Base-by-base conservation (phyloP, 306 rosid species). In the Pachyrhizus erosus region DNA sequence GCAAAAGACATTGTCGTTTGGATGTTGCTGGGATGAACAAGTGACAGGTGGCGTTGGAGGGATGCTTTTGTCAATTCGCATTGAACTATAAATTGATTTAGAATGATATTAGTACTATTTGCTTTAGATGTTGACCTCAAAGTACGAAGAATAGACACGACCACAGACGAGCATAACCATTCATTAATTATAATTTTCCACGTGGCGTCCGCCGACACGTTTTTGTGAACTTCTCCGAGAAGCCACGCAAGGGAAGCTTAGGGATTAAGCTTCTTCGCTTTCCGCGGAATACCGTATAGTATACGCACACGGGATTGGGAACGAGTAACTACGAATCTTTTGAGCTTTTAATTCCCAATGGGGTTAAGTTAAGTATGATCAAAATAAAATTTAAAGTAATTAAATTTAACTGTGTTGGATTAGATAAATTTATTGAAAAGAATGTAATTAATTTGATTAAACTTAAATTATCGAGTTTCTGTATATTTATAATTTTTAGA, bases 221-320 rank as follows among this genome's bases (percentile, higher is more conserved):
- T 52, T 60, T 24, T 24, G 29, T 31, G 29, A 78, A 86, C 95
- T 87, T 92, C 78, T 86, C 65, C 73, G 37, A 68, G 84, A 91
- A 91, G 93, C 84, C 85, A 88, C 92, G 86, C 95, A 88, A 89
- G 7, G 79, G 66, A 84, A 86, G 68, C 97, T 89, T 92, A 67
- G 7, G 70, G 80, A 5, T 5, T 76, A 92, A 92, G 97, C 79
- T 81, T 84, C 70, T 23, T 10, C 5, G 34, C 37, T 66, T 66
- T 37, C 26, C 10, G 15, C 39, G 3, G 24, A 33, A 66, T 66
- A 65, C 68, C 45, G 70, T 64, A 64, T 15, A 29, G 11, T 61
- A 62, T 62, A 29, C 42, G 21, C 69, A 29, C 39, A 23, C 11
- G n/a, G 18, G 37, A 48, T 14, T 15, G 54, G 54, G 14, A 21